These are phyloP conservation scores for Rhodotorula paludigena DNA, from an alignment of 768 basidiomycete genomes.

Conservation along the genomic window DNA sequence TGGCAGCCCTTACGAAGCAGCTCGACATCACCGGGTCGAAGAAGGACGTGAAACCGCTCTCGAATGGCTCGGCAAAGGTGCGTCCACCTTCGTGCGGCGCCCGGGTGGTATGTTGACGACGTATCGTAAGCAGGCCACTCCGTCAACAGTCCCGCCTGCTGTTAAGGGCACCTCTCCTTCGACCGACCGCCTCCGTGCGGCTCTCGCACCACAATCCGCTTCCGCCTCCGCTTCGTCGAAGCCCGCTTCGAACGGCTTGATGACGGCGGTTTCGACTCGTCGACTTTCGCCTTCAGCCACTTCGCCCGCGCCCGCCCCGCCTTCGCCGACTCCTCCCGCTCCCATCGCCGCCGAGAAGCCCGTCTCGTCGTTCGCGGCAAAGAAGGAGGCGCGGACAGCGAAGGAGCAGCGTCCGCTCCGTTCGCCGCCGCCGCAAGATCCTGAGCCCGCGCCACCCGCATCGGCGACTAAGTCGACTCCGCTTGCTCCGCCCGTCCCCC, in stretches of 20 bases:
- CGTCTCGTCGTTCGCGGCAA: conserved; percentile 5
- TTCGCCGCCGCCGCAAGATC: neutral
- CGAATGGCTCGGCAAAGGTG: neutral
- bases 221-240: neutral
- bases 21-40: neutral
- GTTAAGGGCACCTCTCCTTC: neutral
- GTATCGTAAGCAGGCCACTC: fast-evolving
- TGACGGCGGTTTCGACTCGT: conserved; percentile 11
- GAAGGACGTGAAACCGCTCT: neutral
- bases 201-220: conserved; percentile 2
- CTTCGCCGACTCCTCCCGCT: neutral
- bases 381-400: conserved; percentile 8
- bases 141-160: fast-evolving
- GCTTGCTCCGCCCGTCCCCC: neutral
- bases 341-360: neutral
- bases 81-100: neutral
- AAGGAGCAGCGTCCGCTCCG: neutral
- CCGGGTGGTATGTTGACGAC: neutral
- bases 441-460: neutral
- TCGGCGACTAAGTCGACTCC: neutral
- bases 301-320: neutral
- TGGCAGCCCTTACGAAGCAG: neutral
- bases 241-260: neutral
- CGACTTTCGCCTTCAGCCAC: neutral
- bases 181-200: conserved; percentile 18